Percentiles rank a stretch among this genome's conserved stretches.
phyloP scores from a whole-genome alignment of 2,329 filamentous ascomycete genomes.

The Ceratocystis cubensis region DNA sequence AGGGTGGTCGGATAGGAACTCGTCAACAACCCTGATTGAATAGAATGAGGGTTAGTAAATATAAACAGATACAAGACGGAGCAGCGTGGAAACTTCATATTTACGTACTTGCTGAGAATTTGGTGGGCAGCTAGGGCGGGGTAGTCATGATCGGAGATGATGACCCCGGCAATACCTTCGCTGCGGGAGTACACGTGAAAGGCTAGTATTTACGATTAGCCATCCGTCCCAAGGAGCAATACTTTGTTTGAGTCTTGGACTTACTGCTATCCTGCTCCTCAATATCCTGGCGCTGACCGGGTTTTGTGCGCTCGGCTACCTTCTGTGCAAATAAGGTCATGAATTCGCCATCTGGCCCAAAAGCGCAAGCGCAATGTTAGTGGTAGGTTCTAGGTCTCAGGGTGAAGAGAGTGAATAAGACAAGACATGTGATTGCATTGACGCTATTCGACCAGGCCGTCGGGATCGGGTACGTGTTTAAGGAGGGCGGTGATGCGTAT shows the following conservation, averaged over 20 bases:
- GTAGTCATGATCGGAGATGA: conserved; percentile 66
- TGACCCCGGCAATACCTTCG: conserved; percentile 61
- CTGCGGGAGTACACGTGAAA: conserved; percentile 69
- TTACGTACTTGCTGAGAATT: conserved; percentile 55
- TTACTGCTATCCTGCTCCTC: conserved; percentile 55
- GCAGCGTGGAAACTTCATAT: background rate
- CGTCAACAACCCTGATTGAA: conserved; percentile 50
- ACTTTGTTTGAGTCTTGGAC: conserved; percentile 17
- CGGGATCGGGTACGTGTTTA: background rate
- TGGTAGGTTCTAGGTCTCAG: background rate
- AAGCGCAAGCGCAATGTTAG: conserved; percentile 7
- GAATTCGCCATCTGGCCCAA: conserved; percentile 41
- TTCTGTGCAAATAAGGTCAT: conserved; percentile 79
- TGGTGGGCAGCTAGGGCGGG: conserved; percentile 71
- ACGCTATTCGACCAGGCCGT: background rate
- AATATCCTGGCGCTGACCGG: conserved; percentile 74
- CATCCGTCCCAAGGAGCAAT: background rate
- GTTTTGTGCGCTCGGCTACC: conserved; percentile 69
- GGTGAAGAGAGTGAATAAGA: background rate
- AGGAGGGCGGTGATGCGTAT: background rate
- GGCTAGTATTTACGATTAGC: conserved; percentile 38
- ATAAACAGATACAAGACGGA: background rate
- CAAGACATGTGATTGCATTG: background rate
- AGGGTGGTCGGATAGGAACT: conserved; percentile 69
- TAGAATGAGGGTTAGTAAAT: conserved; percentile 5